Base-by-base conservation (phyloP, 768 basidiomycete species). In the Suillus variegatus region DNA sequence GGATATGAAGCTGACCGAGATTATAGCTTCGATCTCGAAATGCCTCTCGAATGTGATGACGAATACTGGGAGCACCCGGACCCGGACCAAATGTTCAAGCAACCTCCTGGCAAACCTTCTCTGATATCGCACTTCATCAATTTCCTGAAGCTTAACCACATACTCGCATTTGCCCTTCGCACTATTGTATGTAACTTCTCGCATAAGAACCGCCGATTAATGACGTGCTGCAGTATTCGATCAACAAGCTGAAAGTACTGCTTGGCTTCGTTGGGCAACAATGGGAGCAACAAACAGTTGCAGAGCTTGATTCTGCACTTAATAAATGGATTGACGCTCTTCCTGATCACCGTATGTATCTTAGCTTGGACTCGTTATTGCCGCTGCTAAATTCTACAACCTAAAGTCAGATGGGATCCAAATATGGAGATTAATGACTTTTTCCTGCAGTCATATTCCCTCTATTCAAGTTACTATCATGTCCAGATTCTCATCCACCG, bases 321-420 rank as follows among this genome's bases (percentile, higher is more conserved):
- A 92, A 93, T 68, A 82, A 85, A n/a, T 94, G 92, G 92, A 82
- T 90, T 58, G 88, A 91, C 62, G 80, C 84, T 3, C 80, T 94
- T 3, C 92, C 92, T 2, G 73, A 76, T 71, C 76, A 79, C 51
- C 55, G 77, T 79, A 61, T 70, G 77, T 47, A 16, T 71, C 77
- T 57, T 20, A 4, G 14, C n/a, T 32, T 60, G 12, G 7, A 47
- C 36, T 64, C 12, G 58, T 44, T 14, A 40, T 61, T 38, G 8
- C 32, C 25, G 5, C 25, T 20, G 32, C 43, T 28, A 41, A 49
- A 12, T 32, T 63, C 57, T 64, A 5, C 77, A 72, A 35, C 41
- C 7, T 40, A 72, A 74, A 79, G 78, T 79, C 28, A 78, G 79
- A 13, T 80, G 82, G 83, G 82, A 84, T 57, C 82, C 83, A 4